phyloP scores from a whole-genome alignment of 176 grass and related monocot species.

The Tillandsia leiboldiana region DNA sequence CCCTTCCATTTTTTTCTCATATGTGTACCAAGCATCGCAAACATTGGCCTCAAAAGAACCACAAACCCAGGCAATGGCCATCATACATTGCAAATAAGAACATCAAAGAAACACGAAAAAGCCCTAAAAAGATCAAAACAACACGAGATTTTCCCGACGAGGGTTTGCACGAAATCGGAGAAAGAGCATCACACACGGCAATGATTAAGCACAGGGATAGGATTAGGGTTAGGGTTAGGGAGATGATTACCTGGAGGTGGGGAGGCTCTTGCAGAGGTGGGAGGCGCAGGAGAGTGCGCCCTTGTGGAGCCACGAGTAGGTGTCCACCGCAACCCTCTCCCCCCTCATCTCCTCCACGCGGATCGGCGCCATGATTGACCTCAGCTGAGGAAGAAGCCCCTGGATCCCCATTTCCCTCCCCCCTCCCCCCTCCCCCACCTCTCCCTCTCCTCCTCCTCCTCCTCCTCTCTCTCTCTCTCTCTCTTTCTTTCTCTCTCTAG shows the following conservation, averaged over 20 bases:
- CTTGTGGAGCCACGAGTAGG: slow-evolving; percentile 98
- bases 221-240: too few relatives aligned
- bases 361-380: slow-evolving; percentile 91
- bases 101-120: not conserved
- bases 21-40: too few relatives aligned
- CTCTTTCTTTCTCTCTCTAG: not conserved
- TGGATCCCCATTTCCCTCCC: slow-evolving; percentile 59
- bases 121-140: not conserved
- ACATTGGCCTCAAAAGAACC: too few relatives aligned
- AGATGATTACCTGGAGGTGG: slow-evolving; percentile 54
- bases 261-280: slow-evolving; percentile 81
- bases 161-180: too few relatives aligned
- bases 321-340: slow-evolving; percentile 76
- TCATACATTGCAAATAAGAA: not conserved
- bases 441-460: slow-evolving; percentile 3
- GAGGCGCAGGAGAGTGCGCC: slow-evolving; percentile 78
- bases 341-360: slow-evolving; percentile 58
- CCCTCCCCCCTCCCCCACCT: not conserved
- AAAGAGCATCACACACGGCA: too few relatives aligned
- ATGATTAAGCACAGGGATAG: too few relatives aligned
- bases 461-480: slow-evolving; percentile 9
- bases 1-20: too few relatives aligned
- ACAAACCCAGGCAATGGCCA: not conserved
- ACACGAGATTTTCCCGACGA: not conserved
- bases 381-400: slow-evolving; percentile 76